Conservation (phyloP, 2,329 filamentous ascomycete genomes). For the Chrysosphaeria jannelii region DNA sequence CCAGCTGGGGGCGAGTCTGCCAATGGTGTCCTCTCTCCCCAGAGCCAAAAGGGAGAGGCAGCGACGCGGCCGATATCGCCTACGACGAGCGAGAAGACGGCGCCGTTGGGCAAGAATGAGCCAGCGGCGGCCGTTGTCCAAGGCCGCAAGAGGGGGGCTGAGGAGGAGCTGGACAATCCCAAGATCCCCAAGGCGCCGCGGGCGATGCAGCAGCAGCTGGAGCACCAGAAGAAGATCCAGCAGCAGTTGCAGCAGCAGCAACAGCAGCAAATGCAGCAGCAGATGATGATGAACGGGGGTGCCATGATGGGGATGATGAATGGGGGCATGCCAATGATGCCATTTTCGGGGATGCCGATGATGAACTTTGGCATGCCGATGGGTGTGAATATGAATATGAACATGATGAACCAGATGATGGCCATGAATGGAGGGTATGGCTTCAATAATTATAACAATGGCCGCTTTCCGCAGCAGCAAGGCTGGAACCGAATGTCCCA, state of each 20-base stretch:
- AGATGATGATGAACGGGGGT: constrained; percentile 9
- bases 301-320: constrained; percentile 11
- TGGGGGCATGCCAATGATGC: constrained; percentile 13
- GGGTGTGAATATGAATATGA: constrained; percentile 3
- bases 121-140: constrained; percentile 3
- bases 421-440: constrained; percentile 9
- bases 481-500: constrained; percentile 1
- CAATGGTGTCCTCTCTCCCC: too few relatives aligned
- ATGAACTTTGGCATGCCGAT: constrained; percentile 11
- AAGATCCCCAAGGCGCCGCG: constrained; percentile 34
- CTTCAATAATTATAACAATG: too few relatives aligned
- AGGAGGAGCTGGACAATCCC: constrained; percentile 34
- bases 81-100: too few relatives aligned
- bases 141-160: constrained; percentile 57
- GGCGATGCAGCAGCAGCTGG: constrained; percentile 27
- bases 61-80: too few relatives aligned
- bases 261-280: constrained; percentile 5
- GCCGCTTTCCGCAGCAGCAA: too few relatives aligned
- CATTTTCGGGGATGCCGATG: constrained; percentile 1
- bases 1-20: too few relatives aligned
- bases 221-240: constrained; percentile 10
- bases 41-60: too few relatives aligned
- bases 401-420: constrained; percentile 7
- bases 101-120: too few relatives aligned
- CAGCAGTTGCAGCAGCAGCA: background rate